phyloP scores from a whole-genome alignment of 352 stramenopile species.

The Pythium graminicola region DNA sequence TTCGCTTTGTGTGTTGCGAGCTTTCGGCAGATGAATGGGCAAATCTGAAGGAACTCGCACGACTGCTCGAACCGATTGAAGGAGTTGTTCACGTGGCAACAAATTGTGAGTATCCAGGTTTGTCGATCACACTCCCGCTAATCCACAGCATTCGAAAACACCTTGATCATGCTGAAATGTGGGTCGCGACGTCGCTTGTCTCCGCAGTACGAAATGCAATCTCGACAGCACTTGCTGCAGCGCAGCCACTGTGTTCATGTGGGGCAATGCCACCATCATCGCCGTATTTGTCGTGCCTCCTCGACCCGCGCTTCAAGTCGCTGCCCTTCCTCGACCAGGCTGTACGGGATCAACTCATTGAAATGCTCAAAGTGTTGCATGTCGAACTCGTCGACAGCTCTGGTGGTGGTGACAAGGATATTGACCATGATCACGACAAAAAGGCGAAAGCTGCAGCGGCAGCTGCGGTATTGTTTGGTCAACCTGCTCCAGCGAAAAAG shows the following conservation, averaged over 20 bases:
- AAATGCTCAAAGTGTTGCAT: constrained; percentile 49
- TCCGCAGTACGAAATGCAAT: constrained; percentile 56
- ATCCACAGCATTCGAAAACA: constrained; percentile 71
- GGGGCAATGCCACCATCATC: constrained; percentile 33
- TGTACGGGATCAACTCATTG: constrained; percentile 47
- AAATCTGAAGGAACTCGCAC: constrained; percentile 59
- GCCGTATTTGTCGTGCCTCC: constrained; percentile 56
- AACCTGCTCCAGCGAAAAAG: constrained; percentile 25
- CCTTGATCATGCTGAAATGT: constrained; percentile 48
- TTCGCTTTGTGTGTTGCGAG: constrained; percentile 72
- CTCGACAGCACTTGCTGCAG: constrained; percentile 29
- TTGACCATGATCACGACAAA: constrained; percentile 29
- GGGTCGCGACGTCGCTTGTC: constrained; percentile 59
- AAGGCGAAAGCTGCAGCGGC: constrained; percentile 23
- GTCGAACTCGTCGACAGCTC: constrained; percentile 30
- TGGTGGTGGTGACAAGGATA: constrained; percentile 25
- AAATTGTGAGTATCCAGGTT: constrained; percentile 50
- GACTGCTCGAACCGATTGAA: constrained; percentile 59
- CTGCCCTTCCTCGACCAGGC: constrained; percentile 51
- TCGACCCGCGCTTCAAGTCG: constrained; percentile 72
- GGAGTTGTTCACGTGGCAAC: constrained; percentile 54
- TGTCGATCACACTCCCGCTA: constrained; percentile 65
- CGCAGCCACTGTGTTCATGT: constrained; percentile 44
- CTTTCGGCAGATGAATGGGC: constrained; percentile 60
- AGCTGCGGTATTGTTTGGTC: constrained; percentile 5